A percentile compares a stretch with the other conserved stretches of the same genome.
Conservation (phyloP, 2,329 filamentous ascomycete genomes). For the Nothopassalora personata region DNA sequence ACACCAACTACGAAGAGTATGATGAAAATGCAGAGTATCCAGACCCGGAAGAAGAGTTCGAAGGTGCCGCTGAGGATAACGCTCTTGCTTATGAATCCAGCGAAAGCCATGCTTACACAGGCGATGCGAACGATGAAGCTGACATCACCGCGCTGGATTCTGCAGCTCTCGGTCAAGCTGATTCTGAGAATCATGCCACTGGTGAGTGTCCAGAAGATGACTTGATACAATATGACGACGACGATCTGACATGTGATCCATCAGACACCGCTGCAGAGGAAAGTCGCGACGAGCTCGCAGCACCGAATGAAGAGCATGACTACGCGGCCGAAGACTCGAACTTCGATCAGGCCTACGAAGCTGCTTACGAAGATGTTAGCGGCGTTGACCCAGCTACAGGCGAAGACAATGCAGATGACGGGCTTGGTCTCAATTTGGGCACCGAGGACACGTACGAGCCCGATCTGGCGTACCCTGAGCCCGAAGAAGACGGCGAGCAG, state of each 20-base stretch:
- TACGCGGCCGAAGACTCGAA: neutral
- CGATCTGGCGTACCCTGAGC: constrained; percentile 8
- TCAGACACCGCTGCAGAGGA: constrained; percentile 20
- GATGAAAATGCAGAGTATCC: constrained; percentile 16
- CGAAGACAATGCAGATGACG: neutral
- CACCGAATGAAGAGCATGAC: constrained; percentile 9
- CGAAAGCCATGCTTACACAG: constrained; percentile 1
- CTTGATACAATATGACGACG: constrained; percentile 23
- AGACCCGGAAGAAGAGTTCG: constrained; percentile 11
- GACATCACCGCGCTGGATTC: constrained; percentile 15
- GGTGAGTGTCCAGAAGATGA: constrained; percentile 27
- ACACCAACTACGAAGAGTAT: constrained; percentile 6
- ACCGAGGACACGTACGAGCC: constrained; percentile 13
- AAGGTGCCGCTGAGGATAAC: constrained; percentile 2
- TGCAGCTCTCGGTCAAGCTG: constrained; percentile 21
- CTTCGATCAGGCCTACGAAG: neutral
- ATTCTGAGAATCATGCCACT: constrained; percentile 17
- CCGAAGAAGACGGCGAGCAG: constrained; percentile 6
- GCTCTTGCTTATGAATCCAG: constrained; percentile 2
- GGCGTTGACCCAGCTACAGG: neutral
- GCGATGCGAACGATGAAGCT: constrained; percentile 3
- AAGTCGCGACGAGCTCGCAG: constrained; percentile 18
- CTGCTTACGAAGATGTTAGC: neutral
- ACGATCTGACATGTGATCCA: constrained; percentile 20
- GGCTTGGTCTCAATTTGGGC: neutral